These are phyloP conservation scores for Teunomyces cretensis DNA, from an alignment of 805 yeast genomes.

Conservation along the genomic window DNA sequence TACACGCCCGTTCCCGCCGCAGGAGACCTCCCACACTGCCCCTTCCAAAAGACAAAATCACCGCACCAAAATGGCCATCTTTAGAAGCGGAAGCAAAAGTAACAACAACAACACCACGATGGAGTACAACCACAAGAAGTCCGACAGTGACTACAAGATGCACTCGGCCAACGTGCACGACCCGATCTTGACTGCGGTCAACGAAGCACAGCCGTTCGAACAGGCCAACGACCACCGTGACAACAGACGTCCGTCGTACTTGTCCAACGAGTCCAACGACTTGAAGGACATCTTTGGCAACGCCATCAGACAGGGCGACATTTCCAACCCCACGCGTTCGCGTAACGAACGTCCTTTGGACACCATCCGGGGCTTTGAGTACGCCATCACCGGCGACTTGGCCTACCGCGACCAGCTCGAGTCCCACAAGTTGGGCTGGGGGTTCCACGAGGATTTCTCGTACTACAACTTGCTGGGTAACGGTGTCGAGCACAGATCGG, in stretches of 20 bases:
- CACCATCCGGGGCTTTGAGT: conserved; percentile 91
- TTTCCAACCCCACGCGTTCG: conserved; percentile 88
- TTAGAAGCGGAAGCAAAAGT: conserved; percentile 4
- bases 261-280: conserved; percentile 51
- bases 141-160: conserved; percentile 41
- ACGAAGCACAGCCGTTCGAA: conserved; percentile 95
- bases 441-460: conserved; percentile 79
- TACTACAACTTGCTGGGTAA: conserved; percentile 39
- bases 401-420: conserved; percentile 79
- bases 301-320: conserved; percentile 74
- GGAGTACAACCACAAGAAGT: neutral
- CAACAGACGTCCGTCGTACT: conserved; percentile 42
- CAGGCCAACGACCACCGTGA: conserved; percentile 39
- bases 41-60: neutral
- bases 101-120: neutral
- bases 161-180: conserved; percentile 51
- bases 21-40: neutral
- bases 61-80: conserved; percentile 6
- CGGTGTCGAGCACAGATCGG: conserved; percentile 26
- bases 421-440: conserved; percentile 77
- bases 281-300: conserved; percentile 84
- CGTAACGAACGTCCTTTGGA: conserved; percentile 97
- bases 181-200: conserved; percentile 90
- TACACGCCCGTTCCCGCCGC: conserved; percentile 1
- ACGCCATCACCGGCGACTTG: conserved; percentile 87